phyloP scores from a whole-genome alignment of 1,284 basidiomycete genomes.

The Ustilago trichophora region DNA sequence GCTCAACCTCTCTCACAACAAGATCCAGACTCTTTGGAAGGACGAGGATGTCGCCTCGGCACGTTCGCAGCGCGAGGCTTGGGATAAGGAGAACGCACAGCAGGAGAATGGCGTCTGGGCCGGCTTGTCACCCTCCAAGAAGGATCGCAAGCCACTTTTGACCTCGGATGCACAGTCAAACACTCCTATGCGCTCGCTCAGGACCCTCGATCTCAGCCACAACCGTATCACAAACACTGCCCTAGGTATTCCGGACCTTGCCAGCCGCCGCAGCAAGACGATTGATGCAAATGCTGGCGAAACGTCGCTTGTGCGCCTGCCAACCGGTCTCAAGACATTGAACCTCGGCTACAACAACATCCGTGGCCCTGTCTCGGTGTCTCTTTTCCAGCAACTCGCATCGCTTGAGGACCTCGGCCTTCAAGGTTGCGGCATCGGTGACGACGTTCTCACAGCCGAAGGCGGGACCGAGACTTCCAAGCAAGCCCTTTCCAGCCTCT shows the following conservation, averaged over 20 bases:
- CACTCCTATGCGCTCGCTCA: slow-evolving; percentile 39
- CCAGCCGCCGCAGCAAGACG: slow-evolving; percentile 24
- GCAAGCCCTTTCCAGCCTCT: slow-evolving; percentile 28
- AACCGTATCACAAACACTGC: slow-evolving; percentile 53
- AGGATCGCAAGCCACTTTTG: slow-evolving; percentile 26
- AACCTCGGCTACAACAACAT: slow-evolving; percentile 54
- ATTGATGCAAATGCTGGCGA: not conserved
- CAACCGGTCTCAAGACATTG: slow-evolving; percentile 40
- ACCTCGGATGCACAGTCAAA: not conserved
- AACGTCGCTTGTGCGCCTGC: slow-evolving; percentile 21
- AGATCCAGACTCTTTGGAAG: slow-evolving; percentile 51
- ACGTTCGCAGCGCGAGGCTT: slow-evolving; percentile 25
- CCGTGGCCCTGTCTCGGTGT: slow-evolving; percentile 48
- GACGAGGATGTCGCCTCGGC: slow-evolving; percentile 23
- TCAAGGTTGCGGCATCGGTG: slow-evolving; percentile 54
- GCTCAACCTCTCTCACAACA: slow-evolving; percentile 61
- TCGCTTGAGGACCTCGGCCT: slow-evolving; percentile 51
- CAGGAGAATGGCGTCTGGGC: slow-evolving; percentile 54
- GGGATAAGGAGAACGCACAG: slow-evolving; percentile 42
- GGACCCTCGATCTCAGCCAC: slow-evolving; percentile 49
- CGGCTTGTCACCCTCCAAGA: slow-evolving; percentile 43
- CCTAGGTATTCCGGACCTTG: slow-evolving; percentile 32
- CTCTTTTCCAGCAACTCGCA: slow-evolving; percentile 26
- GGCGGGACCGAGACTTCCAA: not conserved
- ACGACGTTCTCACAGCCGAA: slow-evolving; percentile 49